These are phyloP conservation scores for Acephala macrosclerotiorum DNA, from an alignment of 2,329 filamentous ascomycete genomes.

Conservation along the genomic window DNA sequence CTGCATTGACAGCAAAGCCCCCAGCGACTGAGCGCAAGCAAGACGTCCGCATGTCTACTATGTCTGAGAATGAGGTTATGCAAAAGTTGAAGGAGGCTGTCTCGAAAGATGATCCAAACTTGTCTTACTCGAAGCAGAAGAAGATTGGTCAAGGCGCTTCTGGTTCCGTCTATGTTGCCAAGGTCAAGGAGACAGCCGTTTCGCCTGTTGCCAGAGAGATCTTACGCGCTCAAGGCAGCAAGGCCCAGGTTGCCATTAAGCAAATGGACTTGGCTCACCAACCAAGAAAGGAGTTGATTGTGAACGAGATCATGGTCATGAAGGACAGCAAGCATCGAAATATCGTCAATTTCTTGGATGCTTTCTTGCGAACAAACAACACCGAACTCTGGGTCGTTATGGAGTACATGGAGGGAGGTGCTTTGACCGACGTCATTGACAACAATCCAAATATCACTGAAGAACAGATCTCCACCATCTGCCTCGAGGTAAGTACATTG, in stretches of 20 bases:
- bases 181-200: conserved; percentile 87
- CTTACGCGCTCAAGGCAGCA: conserved; percentile 78
- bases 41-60: conserved; percentile 97
- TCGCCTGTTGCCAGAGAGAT: conserved; percentile 82
- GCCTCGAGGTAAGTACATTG: conserved; percentile 76
- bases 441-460: conserved; percentile 95
- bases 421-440: conserved; percentile 97
- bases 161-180: conserved; percentile 96
- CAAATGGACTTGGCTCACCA: conserved; percentile 99
- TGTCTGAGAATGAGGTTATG: conserved; percentile 98
- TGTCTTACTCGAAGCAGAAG: conserved; percentile 99
- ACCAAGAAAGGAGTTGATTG: conserved; percentile 96
- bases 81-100: conserved; percentile 92
- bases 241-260: conserved; percentile 96
- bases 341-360: conserved; percentile 98
- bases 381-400: conserved; percentile 99
- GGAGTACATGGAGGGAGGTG: conserved; percentile 99
- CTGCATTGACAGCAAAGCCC: conserved; percentile 85
- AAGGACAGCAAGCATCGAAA: conserved; percentile 98
- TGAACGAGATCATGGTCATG: conserved; percentile 99
- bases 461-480: conserved; percentile 97
- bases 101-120: conserved; percentile 91
- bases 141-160: conserved; percentile 99
- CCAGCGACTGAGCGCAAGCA: conserved; percentile 77
- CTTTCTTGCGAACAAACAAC: conserved; percentile 93